Conservation (phyloP, 163 green algal genomes). For the Chlamydomonas reinhardtii region DNA sequence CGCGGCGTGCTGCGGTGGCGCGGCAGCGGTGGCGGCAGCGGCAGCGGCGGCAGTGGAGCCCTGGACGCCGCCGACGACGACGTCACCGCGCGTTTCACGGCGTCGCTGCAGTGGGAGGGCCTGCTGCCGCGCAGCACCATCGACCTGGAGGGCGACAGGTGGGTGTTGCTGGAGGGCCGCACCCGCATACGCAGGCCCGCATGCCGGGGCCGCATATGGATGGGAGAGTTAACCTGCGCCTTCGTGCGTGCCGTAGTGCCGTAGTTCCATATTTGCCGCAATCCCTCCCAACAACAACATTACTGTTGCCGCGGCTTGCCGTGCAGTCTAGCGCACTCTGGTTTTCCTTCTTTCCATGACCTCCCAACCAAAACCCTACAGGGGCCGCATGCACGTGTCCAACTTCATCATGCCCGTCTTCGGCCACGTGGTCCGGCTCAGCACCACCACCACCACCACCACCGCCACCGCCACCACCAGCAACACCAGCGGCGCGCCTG, state of each 20-base stretch:
- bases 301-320: too few relatives aligned
- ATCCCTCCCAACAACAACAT: too few relatives aligned
- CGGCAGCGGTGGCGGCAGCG: not conserved
- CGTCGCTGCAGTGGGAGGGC: conserved; percentile 41
- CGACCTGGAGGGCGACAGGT: conserved; percentile 35
- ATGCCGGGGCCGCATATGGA: too few relatives aligned
- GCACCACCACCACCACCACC: not conserved
- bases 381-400: conserved; percentile 22
- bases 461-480: not conserved
- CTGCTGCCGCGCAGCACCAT: conserved; percentile 42
- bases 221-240: too few relatives aligned
- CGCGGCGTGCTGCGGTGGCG: conserved; percentile 23
- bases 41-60: not conserved
- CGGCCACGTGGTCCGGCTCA: conserved; percentile 32
- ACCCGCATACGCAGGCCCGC: too few relatives aligned
- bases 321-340: too few relatives aligned
- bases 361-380: too few relatives aligned
- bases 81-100: not conserved
- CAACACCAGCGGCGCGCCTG: not conserved
- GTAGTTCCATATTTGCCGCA: too few relatives aligned
- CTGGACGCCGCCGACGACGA: too few relatives aligned
- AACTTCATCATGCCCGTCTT: conserved; percentile 59
- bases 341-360: too few relatives aligned
- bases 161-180: not conserved
- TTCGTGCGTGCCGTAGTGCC: too few relatives aligned